Evolutionary conservation across 2,329 filamentous ascomycete species (phyloP), one percentile per base, ranked within the genome.

Genomic region (Chaetomium strumarium): DNA sequence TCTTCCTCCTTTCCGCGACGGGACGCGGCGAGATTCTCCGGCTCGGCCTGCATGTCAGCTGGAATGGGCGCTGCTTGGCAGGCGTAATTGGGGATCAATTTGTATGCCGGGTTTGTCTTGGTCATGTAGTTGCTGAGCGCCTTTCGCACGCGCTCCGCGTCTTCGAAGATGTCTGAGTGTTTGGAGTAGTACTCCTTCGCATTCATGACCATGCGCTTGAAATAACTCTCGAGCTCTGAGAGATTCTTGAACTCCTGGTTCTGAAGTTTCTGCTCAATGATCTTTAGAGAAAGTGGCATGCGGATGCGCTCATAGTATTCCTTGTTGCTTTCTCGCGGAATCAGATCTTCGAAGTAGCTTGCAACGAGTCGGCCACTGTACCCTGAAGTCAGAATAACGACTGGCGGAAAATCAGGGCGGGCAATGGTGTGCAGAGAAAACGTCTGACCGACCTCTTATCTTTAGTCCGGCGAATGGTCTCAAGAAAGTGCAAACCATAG

Each of bases 51-150:
- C 8, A 52, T 8, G 14, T 54, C 47, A 33, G 2, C 20, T 34
- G 49, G 10, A 14, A 91, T 75, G 0, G 89, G 87, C 1, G 88
- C 90, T 6, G 89, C 80, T 42, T 86, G 76, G 5, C 87, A 85
- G 55, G 80, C 77, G 64, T 95, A 93, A 43, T 72, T 73, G 20
- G 78, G 75, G 14, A 76, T 74, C 58, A 80, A 72, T 57, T 82
- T 80, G 68, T 95, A 95, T 14, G 88, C 88, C 13, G 90, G 90
- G 62, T 96, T 95, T 61, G 85, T 79, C 67, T 87, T 87, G 51
- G 84, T 85, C 90, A 95, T 95, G 67, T 84, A 90, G 63, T 91
- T 92, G 67, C 87, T 91, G 38, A 92, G 77, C 3, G 89, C 85
- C 70, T 95, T 96, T 43, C 90, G 80, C 42, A 96, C 80, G 45